phyloP scores from a whole-genome alignment of 306 rosid species.

The Lathyrus tuberosus region DNA sequence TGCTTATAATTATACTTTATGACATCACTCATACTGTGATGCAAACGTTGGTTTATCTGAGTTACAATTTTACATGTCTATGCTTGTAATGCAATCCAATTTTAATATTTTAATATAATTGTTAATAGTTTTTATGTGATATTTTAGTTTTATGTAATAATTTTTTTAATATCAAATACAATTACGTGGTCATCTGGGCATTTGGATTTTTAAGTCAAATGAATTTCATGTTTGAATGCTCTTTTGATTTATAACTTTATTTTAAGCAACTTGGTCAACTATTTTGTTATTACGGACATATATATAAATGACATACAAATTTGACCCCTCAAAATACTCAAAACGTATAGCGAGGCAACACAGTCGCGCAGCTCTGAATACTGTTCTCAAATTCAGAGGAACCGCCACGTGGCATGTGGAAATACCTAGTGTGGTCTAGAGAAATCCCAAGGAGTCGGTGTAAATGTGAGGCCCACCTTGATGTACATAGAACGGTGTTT shows the following conservation, averaged over 20 bases:
- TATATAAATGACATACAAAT: not conserved
- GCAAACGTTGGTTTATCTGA: not conserved
- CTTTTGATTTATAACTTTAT: not conserved
- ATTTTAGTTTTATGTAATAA: no score
- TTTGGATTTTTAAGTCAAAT: not conserved
- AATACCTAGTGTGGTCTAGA: constrained; percentile 46
- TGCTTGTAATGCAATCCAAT: not conserved
- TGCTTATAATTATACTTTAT: not conserved
- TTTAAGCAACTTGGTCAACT: not conserved
- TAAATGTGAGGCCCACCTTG: constrained; percentile 32
- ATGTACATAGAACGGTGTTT: constrained; percentile 24
- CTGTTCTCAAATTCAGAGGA: constrained; percentile 27
- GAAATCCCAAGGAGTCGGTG: constrained; percentile 42
- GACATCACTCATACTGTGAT: no score
- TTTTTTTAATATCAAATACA: not conserved
- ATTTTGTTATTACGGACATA: not conserved
- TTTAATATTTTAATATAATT: not conserved
- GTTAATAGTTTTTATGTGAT: no score
- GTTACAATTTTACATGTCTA: not conserved
- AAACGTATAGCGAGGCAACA: not conserved
- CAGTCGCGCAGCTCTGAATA: not conserved
- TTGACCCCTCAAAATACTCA: not conserved
- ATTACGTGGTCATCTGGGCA: not conserved
- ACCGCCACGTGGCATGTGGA: constrained; percentile 52
- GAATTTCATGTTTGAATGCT: not conserved